These are phyloP conservation scores for Silene uniflora DNA, from an alignment of 148 eudicot genomes.

Conservation along the genomic window DNA sequence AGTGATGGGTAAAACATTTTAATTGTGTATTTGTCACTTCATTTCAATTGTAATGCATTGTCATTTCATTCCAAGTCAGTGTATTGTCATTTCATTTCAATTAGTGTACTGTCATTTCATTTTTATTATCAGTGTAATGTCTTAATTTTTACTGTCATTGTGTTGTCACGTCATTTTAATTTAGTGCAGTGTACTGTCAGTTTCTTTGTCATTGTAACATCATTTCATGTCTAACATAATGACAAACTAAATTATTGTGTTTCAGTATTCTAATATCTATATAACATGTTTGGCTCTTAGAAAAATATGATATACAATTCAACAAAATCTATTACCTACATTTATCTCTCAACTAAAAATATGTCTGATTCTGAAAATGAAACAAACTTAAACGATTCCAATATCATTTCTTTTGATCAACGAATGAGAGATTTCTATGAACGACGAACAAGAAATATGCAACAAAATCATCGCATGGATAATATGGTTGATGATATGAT, in stretches of 20 bases:
- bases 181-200: no score
- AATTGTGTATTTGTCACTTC: no score
- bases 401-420: constrained; percentile 5
- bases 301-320: constrained; percentile 8
- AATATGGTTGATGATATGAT: no score
- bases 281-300: constrained; percentile 7
- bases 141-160: constrained; percentile 3
- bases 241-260: no score
- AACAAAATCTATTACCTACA: constrained; percentile 5
- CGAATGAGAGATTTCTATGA: constrained; percentile 3
- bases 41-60: no score
- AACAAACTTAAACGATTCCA: background rate
- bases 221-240: no score
- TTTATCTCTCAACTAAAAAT: constrained; percentile 7
- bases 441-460: background rate
- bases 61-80: background rate
- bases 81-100: background rate
- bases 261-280: constrained; percentile 4
- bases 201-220: no score
- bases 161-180: no score
- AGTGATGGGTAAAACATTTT: no score
- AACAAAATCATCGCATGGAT: constrained; percentile 1
- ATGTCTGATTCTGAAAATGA: constrained; percentile 7
- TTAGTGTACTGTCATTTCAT: background rate
- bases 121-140: background rate